Base-by-base conservation (phyloP, 2,329 filamentous ascomycete genomes). In the Colletotrichum sp. region DNA sequence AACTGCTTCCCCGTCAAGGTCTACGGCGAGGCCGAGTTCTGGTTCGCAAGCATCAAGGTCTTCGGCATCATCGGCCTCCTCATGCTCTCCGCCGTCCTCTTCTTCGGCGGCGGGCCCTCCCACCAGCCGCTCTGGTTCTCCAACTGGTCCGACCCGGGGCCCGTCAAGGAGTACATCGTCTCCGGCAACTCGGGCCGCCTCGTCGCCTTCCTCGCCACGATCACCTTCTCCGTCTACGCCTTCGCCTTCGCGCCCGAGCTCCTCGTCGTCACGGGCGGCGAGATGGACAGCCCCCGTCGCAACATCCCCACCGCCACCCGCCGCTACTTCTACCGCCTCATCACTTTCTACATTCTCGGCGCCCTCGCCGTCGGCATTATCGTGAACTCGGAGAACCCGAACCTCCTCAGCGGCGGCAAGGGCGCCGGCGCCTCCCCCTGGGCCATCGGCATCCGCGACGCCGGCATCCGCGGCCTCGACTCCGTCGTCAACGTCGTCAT, bases 11-110 rank as follows among this genome's bases (percentile, higher is more conserved):
- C 73, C 9, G 73, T 75, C 5, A 36, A 21, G 14, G 24, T 69
- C 6, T 91, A 91, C 78, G 90, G 89, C 28, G 89, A 91, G 83
- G 83, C 90, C n/a, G 89, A 91, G 77, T 91, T 91, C 76, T 90
- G 88, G 88, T 83, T 91, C 18, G 88, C 87, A 75, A 78, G 90
- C 32, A 82, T 91, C 52, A 91, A 91, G 79, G 87, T 89, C 28
- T 81, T 87, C 38, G 88, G 87, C 13, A 90, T 91, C 69, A 83
- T 89, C 10, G 86, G 91, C 68, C 93, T 93, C 80, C 92, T 94
- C 72, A 87, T 93, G 36, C 85, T 93, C 61, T 89, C 91, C 2
- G 91, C 93, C 26, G 71, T 79, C 7, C 73, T 73, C 62, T 78
- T 69, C 28, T 34, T 36, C 43, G 74, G 71, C 2, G 78, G 78